Evolutionary conservation across 2,329 filamentous ascomycete genomes (phyloP).

Genomic region (Nothomitra cinnamomea): DNA sequence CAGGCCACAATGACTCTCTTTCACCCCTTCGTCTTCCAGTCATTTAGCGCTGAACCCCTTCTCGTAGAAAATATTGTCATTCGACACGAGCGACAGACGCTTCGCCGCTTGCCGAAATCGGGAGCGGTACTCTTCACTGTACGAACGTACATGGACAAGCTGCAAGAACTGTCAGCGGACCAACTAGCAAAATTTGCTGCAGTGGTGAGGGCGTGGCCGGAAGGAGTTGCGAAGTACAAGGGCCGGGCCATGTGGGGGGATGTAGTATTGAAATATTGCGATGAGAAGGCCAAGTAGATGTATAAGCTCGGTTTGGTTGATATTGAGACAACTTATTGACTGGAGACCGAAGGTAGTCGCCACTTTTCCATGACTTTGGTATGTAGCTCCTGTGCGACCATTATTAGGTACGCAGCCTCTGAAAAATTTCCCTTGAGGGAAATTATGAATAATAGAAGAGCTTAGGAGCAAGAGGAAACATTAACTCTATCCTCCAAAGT

Average conservation of each 20-base stretch:
- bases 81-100: neutral
- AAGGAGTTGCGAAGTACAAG: neutral
- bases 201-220: neutral
- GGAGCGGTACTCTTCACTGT: neutral
- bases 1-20: neutral
- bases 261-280: slow-evolving; percentile 1
- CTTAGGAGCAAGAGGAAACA: too few species aligned
- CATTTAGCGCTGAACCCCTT: neutral
- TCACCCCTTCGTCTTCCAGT: neutral
- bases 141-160: neutral
- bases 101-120: neutral
- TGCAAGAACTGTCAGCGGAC: neutral
- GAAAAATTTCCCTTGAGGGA: too few species aligned
- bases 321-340: too few species aligned
- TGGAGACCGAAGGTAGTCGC: too few species aligned
- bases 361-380: too few species aligned
- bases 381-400: too few species aligned
- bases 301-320: too few species aligned
- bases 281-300: neutral
- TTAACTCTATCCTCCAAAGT: too few species aligned
- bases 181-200: slow-evolving; percentile 1
- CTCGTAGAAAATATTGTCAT: neutral
- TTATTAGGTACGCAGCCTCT: too few species aligned
- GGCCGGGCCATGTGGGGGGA: neutral
- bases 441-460: too few species aligned